Evolutionary conservation across 352 stramenopile species (phyloP), one percentile per base, ranked within the genome.

Genomic region (Phytophthora cactorum): DNA sequence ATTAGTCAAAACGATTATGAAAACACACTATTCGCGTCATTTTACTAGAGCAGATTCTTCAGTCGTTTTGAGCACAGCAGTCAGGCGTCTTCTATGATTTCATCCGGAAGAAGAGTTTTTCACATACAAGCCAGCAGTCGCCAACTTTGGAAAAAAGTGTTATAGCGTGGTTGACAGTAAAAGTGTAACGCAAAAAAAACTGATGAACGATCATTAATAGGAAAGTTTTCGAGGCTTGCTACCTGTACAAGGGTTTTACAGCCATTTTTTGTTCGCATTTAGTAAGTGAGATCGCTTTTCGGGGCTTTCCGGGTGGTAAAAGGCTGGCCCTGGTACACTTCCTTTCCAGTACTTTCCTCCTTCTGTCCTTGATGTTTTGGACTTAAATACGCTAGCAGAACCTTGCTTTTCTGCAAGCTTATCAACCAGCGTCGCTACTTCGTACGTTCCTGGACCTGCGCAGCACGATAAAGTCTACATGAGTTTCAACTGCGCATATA

Each of bases 211-310:
- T 22, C 22, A 22, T 22, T 22, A 22, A 22, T 22, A 22, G 22
- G 22, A 22, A 22, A 22, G 22, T 22, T 22, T 22, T 22, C 22
- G 22, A 22, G 22, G 22, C 22, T 22, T 22, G 22, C 11, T 46
- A 17, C 14, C 9, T n/a, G 0, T 10, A 46, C 14, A 46, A 1
- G 22, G 22, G 7, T 32, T 46, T 54, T 79, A 93, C 31, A 93
- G 60, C 86, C 86, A 93, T 68, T 93, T 93, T 34, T 90, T 91
- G 70, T 89, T 90, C 38, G 80, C 78, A 63, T 93, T 93, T 17
- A 91, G 77, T 54, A 91, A 50, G 52, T 93, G 82, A 25, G 81
- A 92, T 36, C 70, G 76, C 28, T 79, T 85, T n/a, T 88, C 81
- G 0, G 73, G 75, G 49, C 70, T 89, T 5, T 58, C 58, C 17